phyloP scores from a whole-genome alignment of 2,329 filamentous ascomycete species.

The Emergomyces pasteurianus region DNA sequence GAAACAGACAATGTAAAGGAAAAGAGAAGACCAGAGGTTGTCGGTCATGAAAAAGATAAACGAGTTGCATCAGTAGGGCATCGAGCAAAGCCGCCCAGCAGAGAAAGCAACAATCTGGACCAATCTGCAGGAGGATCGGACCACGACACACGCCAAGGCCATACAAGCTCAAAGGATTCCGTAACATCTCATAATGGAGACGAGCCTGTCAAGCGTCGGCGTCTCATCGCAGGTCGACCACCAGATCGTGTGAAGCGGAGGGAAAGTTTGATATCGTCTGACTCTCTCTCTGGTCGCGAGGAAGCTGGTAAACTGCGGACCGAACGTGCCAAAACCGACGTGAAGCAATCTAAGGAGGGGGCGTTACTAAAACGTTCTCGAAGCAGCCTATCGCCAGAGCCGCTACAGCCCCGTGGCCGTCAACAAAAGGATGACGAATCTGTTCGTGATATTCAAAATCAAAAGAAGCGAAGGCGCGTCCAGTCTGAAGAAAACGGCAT shows the following conservation, averaged over 20 bases:
- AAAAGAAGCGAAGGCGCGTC: slow-evolving; percentile 34
- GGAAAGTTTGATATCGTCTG: slow-evolving; percentile 29
- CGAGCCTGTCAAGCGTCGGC: slow-evolving; percentile 27
- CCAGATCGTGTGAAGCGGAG: slow-evolving; percentile 22
- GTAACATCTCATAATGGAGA: slow-evolving; percentile 18
- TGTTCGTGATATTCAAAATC: slow-evolving; percentile 23
- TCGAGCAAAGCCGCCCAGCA: slow-evolving; percentile 14
- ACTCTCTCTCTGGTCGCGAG: slow-evolving; percentile 29
- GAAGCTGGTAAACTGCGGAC: slow-evolving; percentile 22
- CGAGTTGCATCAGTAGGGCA: slow-evolving; percentile 1
- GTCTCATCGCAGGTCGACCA: slow-evolving; percentile 31
- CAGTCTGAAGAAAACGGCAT: slow-evolving; percentile 27
- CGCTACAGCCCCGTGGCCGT: slow-evolving; percentile 24
- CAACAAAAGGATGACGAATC: slow-evolving; percentile 22
- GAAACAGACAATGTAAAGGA: slow-evolving; percentile 13
- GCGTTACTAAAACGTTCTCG: slow-evolving; percentile 29
- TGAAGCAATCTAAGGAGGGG: slow-evolving; percentile 10
- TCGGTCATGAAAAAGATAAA: slow-evolving; percentile 18
- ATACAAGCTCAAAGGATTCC: slow-evolving; percentile 22
- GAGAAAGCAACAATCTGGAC: slow-evolving; percentile 16
- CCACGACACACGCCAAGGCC: slow-evolving; percentile 16
- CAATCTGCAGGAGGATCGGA: slow-evolving; percentile 19
- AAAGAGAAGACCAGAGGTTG: slow-evolving; percentile 3
- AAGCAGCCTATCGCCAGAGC: slow-evolving; percentile 30
- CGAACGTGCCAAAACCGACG: slow-evolving; percentile 18